Conservation (phyloP, 768 basidiomycete species). For the Auricularia sp. region DNA sequence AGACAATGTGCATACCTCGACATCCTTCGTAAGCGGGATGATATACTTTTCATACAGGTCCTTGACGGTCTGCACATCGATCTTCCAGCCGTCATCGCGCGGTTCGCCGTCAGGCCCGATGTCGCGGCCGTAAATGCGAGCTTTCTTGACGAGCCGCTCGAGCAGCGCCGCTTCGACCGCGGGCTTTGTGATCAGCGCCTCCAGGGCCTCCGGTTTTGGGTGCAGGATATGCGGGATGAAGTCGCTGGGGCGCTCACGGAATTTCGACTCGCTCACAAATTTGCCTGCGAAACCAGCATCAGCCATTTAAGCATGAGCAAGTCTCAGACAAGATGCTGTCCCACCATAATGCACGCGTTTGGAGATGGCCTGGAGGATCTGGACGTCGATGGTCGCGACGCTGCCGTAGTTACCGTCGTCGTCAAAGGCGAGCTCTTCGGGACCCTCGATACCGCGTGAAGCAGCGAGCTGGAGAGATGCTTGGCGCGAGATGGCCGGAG, state of each 20-base stretch:
- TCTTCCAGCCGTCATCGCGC: constrained; percentile 41
- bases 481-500: constrained; percentile 75
- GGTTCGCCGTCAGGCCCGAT: constrained; percentile 59
- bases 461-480: constrained; percentile 59
- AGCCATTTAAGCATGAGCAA: neutral
- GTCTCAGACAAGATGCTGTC: neutral
- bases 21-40: constrained; percentile 94
- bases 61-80: constrained; percentile 88
- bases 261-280: constrained; percentile 98
- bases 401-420: constrained; percentile 99
- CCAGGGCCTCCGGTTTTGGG: constrained; percentile 68
- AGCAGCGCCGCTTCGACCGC: constrained; percentile 86
- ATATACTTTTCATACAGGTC: constrained; percentile 91
- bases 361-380: constrained; percentile 95
- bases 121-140: constrained; percentile 67
- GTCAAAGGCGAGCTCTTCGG: constrained; percentile 48
- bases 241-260: constrained; percentile 68
- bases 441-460: constrained; percentile 52
- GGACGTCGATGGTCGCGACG: constrained; percentile 87
- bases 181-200: constrained; percentile 89
- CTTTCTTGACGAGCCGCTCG: constrained; percentile 76
- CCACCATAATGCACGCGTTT: constrained; percentile 96
- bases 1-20: constrained; percentile 58
- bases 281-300: constrained; percentile 50
- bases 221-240: constrained; percentile 88